A percentile compares a stretch with the other conserved stretches of the same genome.
Conservation (phyloP, 2,329 filamentous ascomycete genomes). For the Alternaria sp. region DNA sequence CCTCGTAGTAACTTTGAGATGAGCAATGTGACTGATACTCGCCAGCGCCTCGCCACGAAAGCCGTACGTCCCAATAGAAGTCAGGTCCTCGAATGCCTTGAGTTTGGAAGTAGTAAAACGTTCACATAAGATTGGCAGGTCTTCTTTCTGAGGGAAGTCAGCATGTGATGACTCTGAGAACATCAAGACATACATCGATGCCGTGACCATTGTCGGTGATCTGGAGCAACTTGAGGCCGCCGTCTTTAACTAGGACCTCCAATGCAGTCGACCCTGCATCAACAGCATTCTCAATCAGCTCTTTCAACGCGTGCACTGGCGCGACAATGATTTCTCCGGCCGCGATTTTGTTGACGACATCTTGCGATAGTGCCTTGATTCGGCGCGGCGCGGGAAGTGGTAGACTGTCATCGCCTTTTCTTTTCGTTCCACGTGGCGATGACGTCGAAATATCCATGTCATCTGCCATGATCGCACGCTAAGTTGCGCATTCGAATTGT, state of each 20-base stretch:
- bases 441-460: constrained; percentile 36
- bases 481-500: background rate
- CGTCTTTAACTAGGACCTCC: constrained; percentile 92
- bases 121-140: constrained; percentile 89
- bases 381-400: constrained; percentile 49
- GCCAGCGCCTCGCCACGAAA: constrained; percentile 95
- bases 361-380: constrained; percentile 80
- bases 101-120: constrained; percentile 97
- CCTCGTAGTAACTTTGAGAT: constrained; percentile 92
- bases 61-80: constrained; percentile 92
- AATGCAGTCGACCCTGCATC: constrained; percentile 94
- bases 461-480: constrained; percentile 29
- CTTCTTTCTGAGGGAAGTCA: constrained; percentile 71
- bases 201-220: constrained; percentile 98
- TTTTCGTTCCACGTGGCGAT: constrained; percentile 44
- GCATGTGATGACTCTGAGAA: background rate
- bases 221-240: constrained; percentile 90
- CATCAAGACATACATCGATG: constrained; percentile 72
- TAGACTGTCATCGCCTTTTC: constrained; percentile 44
- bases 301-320: constrained; percentile 93
- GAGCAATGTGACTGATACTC: constrained; percentile 98
- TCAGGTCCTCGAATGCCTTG: constrained; percentile 89
- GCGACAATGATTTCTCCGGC: constrained; percentile 98
- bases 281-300: constrained; percentile 94
- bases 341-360: constrained; percentile 98